These are phyloP conservation scores for Lyophyllum atratum DNA, from an alignment of 768 basidiomycete genomes.

Conservation along the genomic window DNA sequence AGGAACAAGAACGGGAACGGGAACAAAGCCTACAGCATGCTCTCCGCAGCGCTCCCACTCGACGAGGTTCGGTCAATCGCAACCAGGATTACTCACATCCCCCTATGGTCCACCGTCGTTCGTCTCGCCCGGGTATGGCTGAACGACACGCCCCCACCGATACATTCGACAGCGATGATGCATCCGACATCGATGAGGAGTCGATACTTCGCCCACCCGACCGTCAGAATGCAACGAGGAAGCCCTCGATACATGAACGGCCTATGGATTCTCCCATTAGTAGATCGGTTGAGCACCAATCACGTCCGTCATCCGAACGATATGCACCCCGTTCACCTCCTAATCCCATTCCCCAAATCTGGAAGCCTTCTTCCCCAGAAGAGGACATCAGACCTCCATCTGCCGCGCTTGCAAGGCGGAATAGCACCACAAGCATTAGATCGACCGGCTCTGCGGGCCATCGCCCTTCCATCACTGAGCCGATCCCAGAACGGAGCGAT, in stretches of 20 bases:
- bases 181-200: slow-evolving; percentile 25
- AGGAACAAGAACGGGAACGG: slow-evolving; percentile 3
- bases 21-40: slow-evolving; percentile 1
- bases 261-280: slow-evolving; percentile 4
- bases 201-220: slow-evolving; percentile 16
- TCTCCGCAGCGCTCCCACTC: slow-evolving; percentile 9
- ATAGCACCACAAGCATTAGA: slow-evolving; percentile 52
- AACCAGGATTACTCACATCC: slow-evolving; percentile 15
- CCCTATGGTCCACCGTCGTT: background rate
- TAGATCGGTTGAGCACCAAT: slow-evolving; percentile 13
- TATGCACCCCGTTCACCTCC: slow-evolving; percentile 33
- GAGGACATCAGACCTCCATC: slow-evolving; percentile 45
- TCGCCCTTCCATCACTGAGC: slow-evolving; percentile 41
- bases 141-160: slow-evolving; percentile 2
- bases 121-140: background rate
- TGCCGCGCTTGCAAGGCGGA: slow-evolving; percentile 39
- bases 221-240: slow-evolving; percentile 18
- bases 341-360: slow-evolving; percentile 42
- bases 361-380: slow-evolving; percentile 50
- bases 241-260: slow-evolving; percentile 14
- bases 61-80: slow-evolving; percentile 24
- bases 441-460: slow-evolving; percentile 42
- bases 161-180: background rate
- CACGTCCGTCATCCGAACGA: slow-evolving; percentile 27
- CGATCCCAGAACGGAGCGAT: slow-evolving; percentile 38